phyloP scores from a whole-genome alignment of 805 yeast genomes.

The Crinitomyces ghanaensis region DNA sequence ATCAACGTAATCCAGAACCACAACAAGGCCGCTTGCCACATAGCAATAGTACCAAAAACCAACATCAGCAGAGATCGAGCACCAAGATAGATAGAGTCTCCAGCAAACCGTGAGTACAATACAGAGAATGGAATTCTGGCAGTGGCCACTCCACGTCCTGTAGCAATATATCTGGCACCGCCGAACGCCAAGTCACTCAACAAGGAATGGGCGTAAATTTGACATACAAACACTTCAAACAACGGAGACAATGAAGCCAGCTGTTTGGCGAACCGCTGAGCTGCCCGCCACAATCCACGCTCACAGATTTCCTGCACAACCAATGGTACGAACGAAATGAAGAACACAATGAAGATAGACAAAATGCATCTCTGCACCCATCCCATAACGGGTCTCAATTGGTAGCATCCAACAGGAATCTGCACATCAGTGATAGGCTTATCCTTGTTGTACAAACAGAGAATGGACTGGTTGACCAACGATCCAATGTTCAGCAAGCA shows the following conservation, averaged over 20 bases:
- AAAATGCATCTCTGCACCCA: conserved; percentile 67
- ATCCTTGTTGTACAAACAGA: conserved; percentile 50
- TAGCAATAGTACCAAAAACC: conserved; percentile 43
- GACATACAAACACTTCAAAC: conserved; percentile 71
- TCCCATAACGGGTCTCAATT: conserved; percentile 54
- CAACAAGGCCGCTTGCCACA: conserved; percentile 73
- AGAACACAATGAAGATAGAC: conserved; percentile 64
- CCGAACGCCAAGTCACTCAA: conserved; percentile 60
- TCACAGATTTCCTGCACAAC: conserved; percentile 69
- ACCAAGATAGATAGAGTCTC: conserved; percentile 58
- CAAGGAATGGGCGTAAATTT: conserved; percentile 61
- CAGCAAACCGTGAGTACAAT: conserved; percentile 57
- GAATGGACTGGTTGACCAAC: conserved; percentile 45
- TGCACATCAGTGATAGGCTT: conserved; percentile 51
- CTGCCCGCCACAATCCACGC: conserved; percentile 61
- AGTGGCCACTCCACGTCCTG: conserved; percentile 77
- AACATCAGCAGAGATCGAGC: conserved; percentile 40
- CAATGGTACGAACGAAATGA: conserved; percentile 63
- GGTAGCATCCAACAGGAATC: conserved; percentile 59
- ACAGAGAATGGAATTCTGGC: conserved; percentile 54
- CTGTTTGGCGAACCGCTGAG: conserved; percentile 52
- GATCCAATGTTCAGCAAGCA: conserved; percentile 52
- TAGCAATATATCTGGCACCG: conserved; percentile 72
- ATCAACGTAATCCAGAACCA: conserved; percentile 93
- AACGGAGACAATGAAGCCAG: conserved; percentile 61